A percentile compares a stretch with the other conserved stretches of the same genome.
These are phyloP conservation scores for Leccinum subtestaceum DNA, from an alignment of 768 basidiomycete species.

Conservation along the genomic window DNA sequence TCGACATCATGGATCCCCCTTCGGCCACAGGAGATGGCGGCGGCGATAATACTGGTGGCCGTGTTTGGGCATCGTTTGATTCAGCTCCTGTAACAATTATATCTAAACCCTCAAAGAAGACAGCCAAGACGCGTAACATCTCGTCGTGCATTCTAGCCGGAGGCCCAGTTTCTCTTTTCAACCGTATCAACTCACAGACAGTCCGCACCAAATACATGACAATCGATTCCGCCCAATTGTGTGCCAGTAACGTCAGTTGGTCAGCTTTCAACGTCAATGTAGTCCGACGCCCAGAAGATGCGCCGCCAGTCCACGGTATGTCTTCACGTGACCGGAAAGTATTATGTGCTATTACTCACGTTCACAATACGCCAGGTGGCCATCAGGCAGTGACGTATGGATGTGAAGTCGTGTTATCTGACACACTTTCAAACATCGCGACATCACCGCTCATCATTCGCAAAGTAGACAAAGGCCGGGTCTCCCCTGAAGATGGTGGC, in stretches of 20 bases:
- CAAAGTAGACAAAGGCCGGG: conserved; percentile 88
- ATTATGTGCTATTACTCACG: conserved; percentile 38
- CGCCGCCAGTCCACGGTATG: conserved; percentile 59
- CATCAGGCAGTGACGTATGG: conserved; percentile 91
- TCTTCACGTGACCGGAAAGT: conserved; percentile 50
- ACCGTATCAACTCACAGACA: conserved; percentile 94
- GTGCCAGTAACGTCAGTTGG: conserved; percentile 90
- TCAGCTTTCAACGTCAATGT: conserved; percentile 94
- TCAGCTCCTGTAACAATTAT: conserved; percentile 93
- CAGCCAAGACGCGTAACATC: conserved; percentile 90
- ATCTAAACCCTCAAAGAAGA: conserved; percentile 97
- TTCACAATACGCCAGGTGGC: conserved; percentile 46
- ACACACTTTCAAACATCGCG: conserved; percentile 80
- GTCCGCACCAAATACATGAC: conserved; percentile 98
- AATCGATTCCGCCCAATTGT: conserved; percentile 77
- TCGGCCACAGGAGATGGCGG: conserved; percentile 41
- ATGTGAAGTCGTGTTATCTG: conserved; percentile 81
- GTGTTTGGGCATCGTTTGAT: conserved; percentile 88
- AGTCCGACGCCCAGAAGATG: conserved; percentile 68
- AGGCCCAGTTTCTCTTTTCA: conserved; percentile 89
- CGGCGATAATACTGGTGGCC: conserved; percentile 44
- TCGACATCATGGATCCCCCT: conserved; percentile 80
- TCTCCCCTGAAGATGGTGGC: conserved; percentile 84
- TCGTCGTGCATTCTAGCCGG: conserved; percentile 87
- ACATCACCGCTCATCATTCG: conserved; percentile 85